These are phyloP conservation scores for Arthrobotrys iridis DNA, from an alignment of 2,329 filamentous ascomycete genomes.

Conservation along the genomic window DNA sequence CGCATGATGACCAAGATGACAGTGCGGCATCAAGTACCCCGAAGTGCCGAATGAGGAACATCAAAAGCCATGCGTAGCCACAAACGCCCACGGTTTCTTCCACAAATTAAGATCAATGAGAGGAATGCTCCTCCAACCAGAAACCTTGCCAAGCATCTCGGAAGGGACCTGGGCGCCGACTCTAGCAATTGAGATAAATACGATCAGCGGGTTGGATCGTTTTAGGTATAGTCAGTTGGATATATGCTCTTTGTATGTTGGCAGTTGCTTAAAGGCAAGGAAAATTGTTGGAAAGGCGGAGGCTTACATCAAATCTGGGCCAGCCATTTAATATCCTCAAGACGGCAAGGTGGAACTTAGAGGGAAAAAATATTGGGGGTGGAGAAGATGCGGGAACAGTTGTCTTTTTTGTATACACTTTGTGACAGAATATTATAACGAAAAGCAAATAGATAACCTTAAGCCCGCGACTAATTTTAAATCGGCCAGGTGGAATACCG, in stretches of 20 bases:
- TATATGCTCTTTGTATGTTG: neutral
- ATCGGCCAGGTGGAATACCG: constrained; percentile 5
- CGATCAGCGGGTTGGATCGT: neutral
- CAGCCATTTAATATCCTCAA: constrained; percentile 3
- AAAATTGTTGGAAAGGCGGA: constrained; percentile 1
- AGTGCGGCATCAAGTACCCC: neutral
- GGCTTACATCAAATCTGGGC: constrained; percentile 6
- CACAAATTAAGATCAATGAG: neutral
- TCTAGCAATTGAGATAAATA: neutral
- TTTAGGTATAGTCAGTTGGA: neutral
- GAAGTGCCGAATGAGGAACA: neutral
- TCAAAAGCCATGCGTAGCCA: neutral
- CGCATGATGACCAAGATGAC: neutral
- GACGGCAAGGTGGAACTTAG: neutral
- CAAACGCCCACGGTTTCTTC: neutral
- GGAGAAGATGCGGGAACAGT: neutral
- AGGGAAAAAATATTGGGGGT: no score
- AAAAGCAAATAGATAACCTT: neutral
- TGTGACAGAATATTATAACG: neutral
- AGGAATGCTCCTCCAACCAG: constrained; percentile 1
- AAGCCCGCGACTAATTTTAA: constrained; percentile 9
- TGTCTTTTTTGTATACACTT: no score
- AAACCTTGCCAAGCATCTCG: constrained; percentile 8
- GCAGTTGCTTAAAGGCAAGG: neutral
- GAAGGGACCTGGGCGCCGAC: neutral